Percentiles rank a stretch among this genome's conserved stretches.
These are phyloP conservation scores for Microdochium trichocladiopsis DNA, from an alignment of 2,329 filamentous ascomycete genomes.

Conservation along the genomic window DNA sequence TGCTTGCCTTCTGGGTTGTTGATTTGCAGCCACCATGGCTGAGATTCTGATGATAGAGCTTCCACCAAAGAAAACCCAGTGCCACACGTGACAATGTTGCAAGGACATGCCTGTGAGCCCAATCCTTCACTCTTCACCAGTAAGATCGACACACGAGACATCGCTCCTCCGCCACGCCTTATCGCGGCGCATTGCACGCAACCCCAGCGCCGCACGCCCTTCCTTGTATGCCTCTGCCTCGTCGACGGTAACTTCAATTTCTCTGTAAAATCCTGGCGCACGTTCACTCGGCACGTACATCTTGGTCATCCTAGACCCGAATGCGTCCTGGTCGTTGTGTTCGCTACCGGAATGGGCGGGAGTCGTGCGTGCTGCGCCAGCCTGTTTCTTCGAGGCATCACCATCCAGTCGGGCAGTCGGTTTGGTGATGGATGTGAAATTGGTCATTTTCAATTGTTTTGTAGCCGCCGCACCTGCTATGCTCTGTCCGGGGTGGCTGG, in stretches of 20 bases:
- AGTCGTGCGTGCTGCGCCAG: neutral
- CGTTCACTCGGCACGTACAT: conserved; percentile 28
- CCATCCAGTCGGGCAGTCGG: neutral
- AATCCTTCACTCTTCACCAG: neutral
- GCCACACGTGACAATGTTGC: too few relatives aligned
- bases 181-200: neutral
- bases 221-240: conserved; percentile 14
- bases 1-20: too few relatives aligned
- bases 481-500: neutral
- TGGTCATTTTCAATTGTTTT: neutral
- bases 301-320: conserved; percentile 23
- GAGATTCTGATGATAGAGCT: too few relatives aligned
- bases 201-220: conserved; percentile 1
- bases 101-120: too few relatives aligned
- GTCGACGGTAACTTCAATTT: conserved; percentile 19
- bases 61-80: too few relatives aligned
- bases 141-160: conserved; percentile 18
- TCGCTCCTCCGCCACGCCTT: conserved; percentile 19
- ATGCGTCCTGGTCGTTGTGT: conserved; percentile 9
- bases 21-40: too few relatives aligned
- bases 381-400: neutral
- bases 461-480: neutral
- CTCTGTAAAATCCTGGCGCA: conserved; percentile 30
- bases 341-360: neutral
- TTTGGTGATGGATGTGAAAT: neutral